Percentiles rank a stretch among this genome's conserved stretches.
Conservation (phyloP, 768 basidiomycete species). For the Podaxis pistillaris region DNA sequence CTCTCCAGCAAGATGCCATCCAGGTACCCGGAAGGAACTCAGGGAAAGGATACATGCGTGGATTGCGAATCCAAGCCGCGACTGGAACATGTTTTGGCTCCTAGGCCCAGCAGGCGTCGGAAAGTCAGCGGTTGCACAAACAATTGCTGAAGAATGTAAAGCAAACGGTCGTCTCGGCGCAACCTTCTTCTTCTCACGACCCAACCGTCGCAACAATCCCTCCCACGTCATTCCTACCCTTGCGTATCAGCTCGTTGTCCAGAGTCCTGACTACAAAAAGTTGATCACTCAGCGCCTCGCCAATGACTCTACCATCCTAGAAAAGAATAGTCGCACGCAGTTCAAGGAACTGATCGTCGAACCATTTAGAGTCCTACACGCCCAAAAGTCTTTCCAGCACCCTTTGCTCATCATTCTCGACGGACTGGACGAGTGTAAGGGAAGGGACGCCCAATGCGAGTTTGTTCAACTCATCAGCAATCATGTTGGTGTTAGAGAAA, state of each 20-base stretch:
- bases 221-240: background rate
- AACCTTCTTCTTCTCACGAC: constrained; percentile 10
- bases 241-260: background rate
- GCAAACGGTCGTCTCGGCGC: background rate
- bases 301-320: background rate
- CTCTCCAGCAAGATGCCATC: background rate
- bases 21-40: background rate
- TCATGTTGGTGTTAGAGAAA: background rate
- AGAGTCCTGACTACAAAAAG: background rate
- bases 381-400: too few species aligned
- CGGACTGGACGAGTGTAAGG: constrained; percentile 5
- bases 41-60: background rate
- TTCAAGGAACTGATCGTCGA: background rate
- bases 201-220: background rate
- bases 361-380: background rate
- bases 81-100: constrained; percentile 10
- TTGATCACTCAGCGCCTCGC: background rate
- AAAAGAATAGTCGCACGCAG: background rate
- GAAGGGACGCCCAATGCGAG: background rate
- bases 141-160: background rate
- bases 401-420: constrained; percentile 3
- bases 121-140: constrained; percentile 10
- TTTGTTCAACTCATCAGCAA: background rate
- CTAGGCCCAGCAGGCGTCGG: constrained; percentile 10
- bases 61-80: background rate